These are phyloP conservation scores for Kluyveromyces nonfermentans DNA, from an alignment of 805 yeast species.

Conservation along the genomic window DNA sequence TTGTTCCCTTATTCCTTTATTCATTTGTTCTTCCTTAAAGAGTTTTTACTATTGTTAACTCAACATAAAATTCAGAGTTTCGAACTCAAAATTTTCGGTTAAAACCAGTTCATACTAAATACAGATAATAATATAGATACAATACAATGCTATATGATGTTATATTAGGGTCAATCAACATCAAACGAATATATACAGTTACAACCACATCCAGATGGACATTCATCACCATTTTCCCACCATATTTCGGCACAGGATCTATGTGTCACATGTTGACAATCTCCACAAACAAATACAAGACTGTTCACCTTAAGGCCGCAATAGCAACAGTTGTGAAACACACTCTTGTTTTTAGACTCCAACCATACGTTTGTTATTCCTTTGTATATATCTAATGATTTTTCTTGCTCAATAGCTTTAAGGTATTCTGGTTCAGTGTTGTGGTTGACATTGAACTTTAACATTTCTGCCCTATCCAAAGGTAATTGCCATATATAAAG, in stretches of 20 bases:
- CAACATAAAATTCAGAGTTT: too few relatives aligned
- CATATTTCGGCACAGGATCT: slow-evolving; percentile 69
- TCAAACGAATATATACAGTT: slow-evolving; percentile 38
- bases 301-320: slow-evolving; percentile 57
- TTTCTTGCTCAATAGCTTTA: slow-evolving; percentile 11
- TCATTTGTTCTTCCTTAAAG: too few relatives aligned
- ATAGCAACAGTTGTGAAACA: slow-evolving; percentile 43
- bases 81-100: not conserved
- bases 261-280: slow-evolving; percentile 75
- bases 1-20: too few relatives aligned
- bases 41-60: too few relatives aligned
- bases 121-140: too few relatives aligned
- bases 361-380: slow-evolving; percentile 21
- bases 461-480: slow-evolving; percentile 64
- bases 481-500: slow-evolving; percentile 79
- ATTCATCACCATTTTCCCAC: slow-evolving; percentile 56
- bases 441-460: slow-evolving; percentile 35
- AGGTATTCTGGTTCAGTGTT: slow-evolving; percentile 31
- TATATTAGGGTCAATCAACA: not conserved
- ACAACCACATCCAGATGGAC: slow-evolving; percentile 87
- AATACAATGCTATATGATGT: not conserved
- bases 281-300: slow-evolving; percentile 55
- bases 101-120: not conserved
- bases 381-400: slow-evolving; percentile 29
- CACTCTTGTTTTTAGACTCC: slow-evolving; percentile 17